Base-by-base conservation (phyloP, 2,329 filamentous ascomycete species). In the Ciborinia camelliae region DNA sequence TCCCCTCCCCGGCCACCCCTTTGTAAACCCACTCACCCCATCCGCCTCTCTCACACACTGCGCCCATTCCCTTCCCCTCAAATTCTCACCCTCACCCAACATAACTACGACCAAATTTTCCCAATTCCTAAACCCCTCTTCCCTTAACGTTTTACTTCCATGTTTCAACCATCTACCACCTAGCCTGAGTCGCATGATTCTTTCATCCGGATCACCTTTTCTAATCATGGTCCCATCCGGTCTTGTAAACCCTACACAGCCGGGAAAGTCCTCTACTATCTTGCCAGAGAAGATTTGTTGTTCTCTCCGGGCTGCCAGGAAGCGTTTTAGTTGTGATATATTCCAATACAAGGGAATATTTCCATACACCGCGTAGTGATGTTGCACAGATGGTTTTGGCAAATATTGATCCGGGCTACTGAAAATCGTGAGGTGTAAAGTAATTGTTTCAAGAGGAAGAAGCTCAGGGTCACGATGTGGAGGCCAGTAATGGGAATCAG, bases 1-100 rank as follows among this genome's bases (percentile, higher is more conserved):
- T 4, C 61, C 61, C 9, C 18, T 55, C 6, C 30, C 55, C 8
- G 62, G 62, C 62, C 62, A 63, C 1, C 53, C 62, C 20, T 58
- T 30, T 20, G 6, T 43, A 54, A n/a, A 53, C 15, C 62, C 62
- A 2, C 32, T 26, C 3, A 51, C 10, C 0, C 62, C 62, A 63
- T 63, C 62, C 20, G 26, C 39, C 6, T 57, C 61, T n/a, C 8
- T 14, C 2, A 63, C 15, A 26, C 28, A 55, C 8, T 55, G n/a
- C 23, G 14, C 37, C 28, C 61, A 43, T 7, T 26, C 39, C 5
- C 18, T 23, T 6, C 7, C 14, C 9, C 3, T 15, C 2, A 47
- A 1, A 39, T 39, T n/a, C 32, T 50, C 58, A 1, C 26, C 35
- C n/a, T 28, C 1, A 6, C 20, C 32, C 5, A 50, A 20, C 26